Base-by-base conservation (phyloP, 371 early-diverging fungal species). In the Saksenaea oblongispora region DNA sequence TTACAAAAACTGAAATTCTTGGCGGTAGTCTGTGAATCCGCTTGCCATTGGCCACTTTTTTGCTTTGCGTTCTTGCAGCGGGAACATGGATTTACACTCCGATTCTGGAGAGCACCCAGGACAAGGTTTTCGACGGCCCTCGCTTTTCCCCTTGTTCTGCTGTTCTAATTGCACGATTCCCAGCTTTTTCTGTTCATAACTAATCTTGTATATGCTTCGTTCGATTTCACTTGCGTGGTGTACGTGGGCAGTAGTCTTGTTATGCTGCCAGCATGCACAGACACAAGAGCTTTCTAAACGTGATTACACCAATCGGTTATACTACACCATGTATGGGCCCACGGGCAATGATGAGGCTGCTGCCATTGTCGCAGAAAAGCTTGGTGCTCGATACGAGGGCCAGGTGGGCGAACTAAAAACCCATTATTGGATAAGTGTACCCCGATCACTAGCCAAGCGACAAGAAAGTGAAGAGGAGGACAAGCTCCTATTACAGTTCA, bases 351-450 rank as follows among this genome's bases (percentile, higher is more conserved):
- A 59, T 10, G 72, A 68, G 14, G 74, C 76, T 27, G 76, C 78
- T 1, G 59, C 62, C 5, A 69, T 70, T 54, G 69, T 85, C 26
- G 84, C 84, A 7, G 61, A 68, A 0, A 65, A 70, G 7, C 65
- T 87, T 11, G 80, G 75, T 14, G 82, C 84, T 15, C 73, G 83
- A 27, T 82, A 81, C 18, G 72, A 89, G 41, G 90, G 90, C 13
- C 80, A 71, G n/a, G 86, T 92, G 13, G 93, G 92, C 28, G 87
- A 88, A 62, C 70, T 93, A 36, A 44, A 68, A 0, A 72, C 80
- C 44, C 85, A 91, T 74, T 90, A 83, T 66, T 84, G 88, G 70
- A 72, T 88, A 55, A 86, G 90, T 24, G 42, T 66, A 18, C 62
- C 64, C 64, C 62, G 71, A 71, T 58, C 72, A 13, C 17, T 26